phyloP scores from a whole-genome alignment of 208 protist genomes.

The Leishmania gerbilli region DNA sequence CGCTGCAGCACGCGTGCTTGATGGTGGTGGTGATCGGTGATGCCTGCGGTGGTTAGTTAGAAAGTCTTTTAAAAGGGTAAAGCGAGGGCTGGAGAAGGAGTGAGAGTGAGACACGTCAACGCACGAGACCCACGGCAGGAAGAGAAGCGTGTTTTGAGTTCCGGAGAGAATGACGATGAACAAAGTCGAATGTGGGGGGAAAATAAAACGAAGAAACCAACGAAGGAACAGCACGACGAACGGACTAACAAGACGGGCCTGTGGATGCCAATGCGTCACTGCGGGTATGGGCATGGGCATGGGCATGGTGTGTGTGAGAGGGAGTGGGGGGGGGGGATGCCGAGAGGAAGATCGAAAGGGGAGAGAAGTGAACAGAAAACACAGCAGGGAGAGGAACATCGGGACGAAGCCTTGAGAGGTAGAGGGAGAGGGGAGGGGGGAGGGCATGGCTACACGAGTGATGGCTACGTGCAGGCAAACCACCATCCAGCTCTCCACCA shows the following conservation, averaged over 20 bases:
- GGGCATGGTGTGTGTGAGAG: background rate
- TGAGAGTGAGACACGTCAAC: background rate
- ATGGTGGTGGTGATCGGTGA: background rate
- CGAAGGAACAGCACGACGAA: background rate
- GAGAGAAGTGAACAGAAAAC: background rate
- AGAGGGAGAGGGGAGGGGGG: too few species aligned
- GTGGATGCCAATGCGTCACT: background rate
- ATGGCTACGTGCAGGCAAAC: background rate
- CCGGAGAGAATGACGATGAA: too few species aligned
- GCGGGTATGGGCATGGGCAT: background rate
- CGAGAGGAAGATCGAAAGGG: background rate
- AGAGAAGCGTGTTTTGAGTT: too few species aligned
- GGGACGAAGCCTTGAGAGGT: background rate
- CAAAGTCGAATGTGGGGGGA: too few species aligned
- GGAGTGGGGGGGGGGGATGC: too few species aligned
- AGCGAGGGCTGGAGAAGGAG: background rate
- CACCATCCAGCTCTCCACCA: background rate
- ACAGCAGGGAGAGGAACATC: background rate
- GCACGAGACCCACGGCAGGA: background rate
- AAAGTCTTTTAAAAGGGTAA: background rate
- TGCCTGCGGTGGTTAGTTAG: background rate
- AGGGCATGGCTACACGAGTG: too few species aligned
- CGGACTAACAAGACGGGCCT: background rate
- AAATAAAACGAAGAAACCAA: too few species aligned
- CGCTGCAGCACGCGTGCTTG: background rate